Evolutionary conservation across 148 eudicot species (phyloP).

Genomic region (Silene uniflora): DNA sequence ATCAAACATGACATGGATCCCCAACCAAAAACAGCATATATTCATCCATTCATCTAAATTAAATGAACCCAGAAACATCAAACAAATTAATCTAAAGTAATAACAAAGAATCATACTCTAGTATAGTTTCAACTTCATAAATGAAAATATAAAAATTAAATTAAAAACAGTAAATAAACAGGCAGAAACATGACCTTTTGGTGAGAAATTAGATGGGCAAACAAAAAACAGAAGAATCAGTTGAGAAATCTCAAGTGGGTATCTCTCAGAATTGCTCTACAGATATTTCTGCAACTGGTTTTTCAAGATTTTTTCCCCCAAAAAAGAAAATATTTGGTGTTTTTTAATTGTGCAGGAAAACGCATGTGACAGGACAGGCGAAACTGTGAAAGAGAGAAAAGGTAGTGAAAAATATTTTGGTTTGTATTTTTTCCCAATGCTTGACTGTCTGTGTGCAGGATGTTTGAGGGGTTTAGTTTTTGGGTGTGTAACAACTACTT

Average conservation of each 20-base stretch:
- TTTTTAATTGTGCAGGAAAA: constrained; percentile 10
- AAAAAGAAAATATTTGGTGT: background rate
- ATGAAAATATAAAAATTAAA: no score
- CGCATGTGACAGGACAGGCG: constrained; percentile 11
- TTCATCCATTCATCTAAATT: background rate
- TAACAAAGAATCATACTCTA: constrained; percentile 6
- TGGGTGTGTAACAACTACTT: background rate
- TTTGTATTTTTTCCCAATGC: no score
- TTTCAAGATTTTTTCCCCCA: background rate
- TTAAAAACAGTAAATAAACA: background rate
- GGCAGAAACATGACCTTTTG: background rate
- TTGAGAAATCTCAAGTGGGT: background rate
- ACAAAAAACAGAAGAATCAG: background rate
- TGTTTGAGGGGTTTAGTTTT: background rate
- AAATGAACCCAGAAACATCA: constrained; percentile 2
- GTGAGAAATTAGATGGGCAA: background rate
- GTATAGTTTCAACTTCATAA: no score
- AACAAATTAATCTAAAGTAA: background rate
- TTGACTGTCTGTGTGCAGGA: background rate
- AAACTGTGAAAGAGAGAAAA: background rate
- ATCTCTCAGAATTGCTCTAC: background rate
- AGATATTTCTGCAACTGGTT: constrained; percentile 3
- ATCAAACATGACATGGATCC: background rate
- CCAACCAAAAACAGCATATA: background rate
- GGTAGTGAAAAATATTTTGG: no score